Base-by-base conservation (phyloP, 805 yeast species). In the Yarrowia divulgata region DNA sequence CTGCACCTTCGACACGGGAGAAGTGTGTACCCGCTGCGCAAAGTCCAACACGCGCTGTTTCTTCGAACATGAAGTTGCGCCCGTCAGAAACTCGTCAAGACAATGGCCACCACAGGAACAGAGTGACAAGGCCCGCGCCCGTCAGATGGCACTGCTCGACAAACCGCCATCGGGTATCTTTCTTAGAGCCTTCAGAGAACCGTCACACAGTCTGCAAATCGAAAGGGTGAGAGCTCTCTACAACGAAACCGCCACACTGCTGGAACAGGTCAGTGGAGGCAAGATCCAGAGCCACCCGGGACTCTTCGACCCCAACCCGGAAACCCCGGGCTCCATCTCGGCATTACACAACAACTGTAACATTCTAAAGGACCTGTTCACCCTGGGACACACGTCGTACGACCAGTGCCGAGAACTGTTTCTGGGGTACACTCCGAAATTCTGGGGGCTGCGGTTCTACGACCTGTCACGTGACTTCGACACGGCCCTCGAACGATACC, bases 1-100 rank as follows among this genome's bases (percentile, higher is more conserved):
- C 29, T 63, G 68, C 48, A 49, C 57, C 10, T 63, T 63, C 39
- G 68, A 63, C 48, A 39, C 45, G 2, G 68, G 68, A 14, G 68
- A 63, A 35, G 57, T 63, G 16, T 63, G 68, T 9, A 63, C 57
- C 29, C 68, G 68, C 39, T 63, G 68, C 23, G 45, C 57, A 35
- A 63, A 63, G 57, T 63, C 68, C 57, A 49, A 49, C 57, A 63
- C 57, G 16, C 55, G 68, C 13, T 63, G 68, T 39, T 63, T 48
- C 39, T 63, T 63, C 14, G 68, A 63, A 19, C 68, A 63, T 19
- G 68, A 63, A 35, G 68, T 48, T 14, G 46, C 55, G 45, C 55
- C 55, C 13, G 57, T 63, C 16, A 13, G 57, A 10, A 29, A 10
- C n/a, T 35, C 57, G 4, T 37, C 37, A 16, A 48, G 46, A n/a